Conservation (phyloP, 2,329 filamentous ascomycete species). For the Monilinia fructigena region DNA sequence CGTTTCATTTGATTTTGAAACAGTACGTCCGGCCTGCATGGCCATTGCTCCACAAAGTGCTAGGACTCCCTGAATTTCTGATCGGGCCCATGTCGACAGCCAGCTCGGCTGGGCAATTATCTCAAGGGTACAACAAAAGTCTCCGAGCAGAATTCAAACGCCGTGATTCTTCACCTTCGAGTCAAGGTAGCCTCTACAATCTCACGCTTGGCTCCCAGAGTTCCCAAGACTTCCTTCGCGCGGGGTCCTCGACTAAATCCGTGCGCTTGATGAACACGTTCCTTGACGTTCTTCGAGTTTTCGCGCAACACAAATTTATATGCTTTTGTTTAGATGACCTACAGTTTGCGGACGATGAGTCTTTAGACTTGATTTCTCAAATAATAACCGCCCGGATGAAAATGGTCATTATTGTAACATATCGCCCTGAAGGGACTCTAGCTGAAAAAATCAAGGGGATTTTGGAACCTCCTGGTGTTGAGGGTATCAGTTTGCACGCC, state of each 20-base stretch:
- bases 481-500: slow-evolving; percentile 46
- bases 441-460: slow-evolving; percentile 55
- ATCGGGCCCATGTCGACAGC: slow-evolving; percentile 45
- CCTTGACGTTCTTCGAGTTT: slow-evolving; percentile 77
- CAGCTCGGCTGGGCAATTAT: slow-evolving; percentile 26
- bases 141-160: slow-evolving; percentile 32
- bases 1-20: slow-evolving; percentile 60
- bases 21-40: slow-evolving; percentile 63
- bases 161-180: slow-evolving; percentile 37
- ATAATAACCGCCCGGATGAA: slow-evolving; percentile 77
- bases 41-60: slow-evolving; percentile 60
- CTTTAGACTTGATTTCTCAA: slow-evolving; percentile 76
- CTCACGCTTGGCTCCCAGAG: slow-evolving; percentile 47
- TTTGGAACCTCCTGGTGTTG: slow-evolving; percentile 53
- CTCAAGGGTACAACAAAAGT: slow-evolving; percentile 37
- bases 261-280: slow-evolving; percentile 85
- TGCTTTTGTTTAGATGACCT: slow-evolving; percentile 78
- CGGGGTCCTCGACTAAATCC: slow-evolving; percentile 58
- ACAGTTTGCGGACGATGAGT: slow-evolving; percentile 87
- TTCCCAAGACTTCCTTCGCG: slow-evolving; percentile 60
- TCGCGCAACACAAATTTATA: slow-evolving; percentile 81
- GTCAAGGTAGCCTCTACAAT: slow-evolving; percentile 27
- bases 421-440: slow-evolving; percentile 64
- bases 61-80: slow-evolving; percentile 69
- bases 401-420: slow-evolving; percentile 71